Evolutionary conservation across 768 basidiomycete species (phyloP), one percentile per base, ranked within the genome.

Genomic region (Daedaleopsis nitida): DNA sequence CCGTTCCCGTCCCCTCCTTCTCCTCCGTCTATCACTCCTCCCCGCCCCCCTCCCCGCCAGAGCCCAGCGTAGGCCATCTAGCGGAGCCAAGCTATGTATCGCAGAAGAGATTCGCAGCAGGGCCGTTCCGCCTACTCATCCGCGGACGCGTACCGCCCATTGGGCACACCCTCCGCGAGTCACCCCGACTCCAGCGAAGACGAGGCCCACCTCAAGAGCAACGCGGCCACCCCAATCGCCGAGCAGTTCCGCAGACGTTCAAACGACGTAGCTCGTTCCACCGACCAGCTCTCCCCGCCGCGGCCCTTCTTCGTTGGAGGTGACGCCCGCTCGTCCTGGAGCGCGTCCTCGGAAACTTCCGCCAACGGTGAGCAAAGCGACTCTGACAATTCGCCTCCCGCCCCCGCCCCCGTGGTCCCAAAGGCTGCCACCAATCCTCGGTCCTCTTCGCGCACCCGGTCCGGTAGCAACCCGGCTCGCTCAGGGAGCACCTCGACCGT

Each of bases 231-330:
- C 14, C 66, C 69, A 52, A 63, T 64, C 44, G 56, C 63, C 1
- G 52, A 60, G 7, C 43, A 60, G 52, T 63, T 68, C 24, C 60
- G 59, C 27, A 39, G 60, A 11, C 55, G 64, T 23, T 52, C 65
- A 35, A 54, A 44, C 12, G 58, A 64, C 21, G 43, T 51, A 2
- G 45, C 58, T 27, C 21, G 16, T 5, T 42, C 58, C 23, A 45
- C 43, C 17, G 34, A 57, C 27, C 69, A 72, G 11, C 65, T 75
- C 19, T 66, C 71, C 0, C 76, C 74, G 0, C 76, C 78, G 0
- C 76, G 77, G 1, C 78, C 78, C 0, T 74, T 74, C 70, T 79
- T 78, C 67, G 65, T 78, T 12, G 70, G 67, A 4, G 72, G 69
- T 9, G 72, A 73, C 52, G 59, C 57, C 45, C 65, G 66, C 17